Evolutionary conservation across 805 yeast genomes (phyloP), one percentile per base, ranked within the genome.

Genomic region (Metschnikowia rubicola): DNA sequence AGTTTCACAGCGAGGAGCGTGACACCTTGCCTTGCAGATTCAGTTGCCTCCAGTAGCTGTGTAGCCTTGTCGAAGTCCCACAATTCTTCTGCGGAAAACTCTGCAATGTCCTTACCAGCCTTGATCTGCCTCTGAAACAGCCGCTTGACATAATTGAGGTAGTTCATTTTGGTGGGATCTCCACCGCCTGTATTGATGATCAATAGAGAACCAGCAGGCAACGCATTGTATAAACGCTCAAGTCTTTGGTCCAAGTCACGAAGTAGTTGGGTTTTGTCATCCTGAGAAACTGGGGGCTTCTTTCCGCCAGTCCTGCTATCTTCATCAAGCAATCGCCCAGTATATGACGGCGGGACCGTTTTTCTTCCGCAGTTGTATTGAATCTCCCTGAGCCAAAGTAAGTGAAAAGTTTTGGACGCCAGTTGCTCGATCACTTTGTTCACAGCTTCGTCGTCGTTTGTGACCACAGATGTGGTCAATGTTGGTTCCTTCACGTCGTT

Each of bases 131-230:
- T 60, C 50, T 75, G 75, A 49, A 70, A 79, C 35, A 59, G 64
- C 39, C 71, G 66, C 51, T 74, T 73, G 30, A 74, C 54, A 10
- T 60, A 59, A 41, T 76, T 78, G 37, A 88, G 65, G 39, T 65
- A 62, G 43, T 65, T 64, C 66, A 81, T 68, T 41, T 71, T 75
- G 9, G 74, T 62, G 2, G 83, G 78, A 56, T 82, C 80, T 10
- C 89, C 88, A 42, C 77, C 68, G 1, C 87, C 88, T 0, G 88
- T 74, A 55, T 80, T 70, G 1, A 89, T 58, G 1, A 88, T 67
- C 12, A 91, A 54, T 19, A 83, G 64, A 0, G 96, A 76, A 32
- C 81, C 75, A 2, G 67, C 64, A 0, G 96, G 88, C 17, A 86
- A 56, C 2, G 61, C 51, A 1, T 70, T 65, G 58, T 84, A 80